These are phyloP conservation scores for Cercophora sp. DNA, from an alignment of 495 filamentous ascomycete genomes.

Conservation along the genomic window DNA sequence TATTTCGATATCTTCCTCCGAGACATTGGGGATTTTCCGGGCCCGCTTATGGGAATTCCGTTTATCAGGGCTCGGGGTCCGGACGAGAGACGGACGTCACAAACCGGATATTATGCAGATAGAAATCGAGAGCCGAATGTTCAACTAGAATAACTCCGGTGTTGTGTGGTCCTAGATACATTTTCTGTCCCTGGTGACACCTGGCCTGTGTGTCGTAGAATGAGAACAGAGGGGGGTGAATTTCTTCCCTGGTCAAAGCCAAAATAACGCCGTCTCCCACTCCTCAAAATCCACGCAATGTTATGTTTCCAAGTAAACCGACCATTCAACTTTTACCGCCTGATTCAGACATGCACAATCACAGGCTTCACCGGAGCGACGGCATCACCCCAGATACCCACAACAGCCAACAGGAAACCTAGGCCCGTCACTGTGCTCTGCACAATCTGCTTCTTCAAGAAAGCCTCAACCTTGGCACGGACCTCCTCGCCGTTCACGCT, in stretches of 20 bases:
- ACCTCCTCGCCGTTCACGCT: constrained; percentile 79
- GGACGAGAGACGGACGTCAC: too few relatives aligned
- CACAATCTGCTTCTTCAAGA: constrained; percentile 56
- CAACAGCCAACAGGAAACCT: constrained; percentile 69
- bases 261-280: not conserved
- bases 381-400: constrained; percentile 89
- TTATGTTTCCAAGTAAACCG: not conserved
- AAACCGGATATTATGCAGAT: too few relatives aligned
- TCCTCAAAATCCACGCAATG: not conserved
- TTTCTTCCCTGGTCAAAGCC: not conserved
- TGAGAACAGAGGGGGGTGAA: not conserved
- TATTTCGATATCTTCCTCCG: too few relatives aligned
- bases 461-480: constrained; percentile 61
- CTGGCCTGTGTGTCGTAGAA: not conserved
- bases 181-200: not conserved
- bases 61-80: too few relatives aligned
- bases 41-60: too few relatives aligned
- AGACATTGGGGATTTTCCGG: too few relatives aligned
- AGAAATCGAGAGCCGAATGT: not conserved
- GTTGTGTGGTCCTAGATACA: not conserved
- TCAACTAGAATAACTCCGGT: not conserved
- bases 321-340: too few relatives aligned
- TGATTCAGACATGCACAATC: too few relatives aligned
- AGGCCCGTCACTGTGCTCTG: constrained; percentile 59
- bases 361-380: not conserved